phyloP scores from a whole-genome alignment of 495 filamentous ascomycete species.

The Lophiostoma macrostomum region DNA sequence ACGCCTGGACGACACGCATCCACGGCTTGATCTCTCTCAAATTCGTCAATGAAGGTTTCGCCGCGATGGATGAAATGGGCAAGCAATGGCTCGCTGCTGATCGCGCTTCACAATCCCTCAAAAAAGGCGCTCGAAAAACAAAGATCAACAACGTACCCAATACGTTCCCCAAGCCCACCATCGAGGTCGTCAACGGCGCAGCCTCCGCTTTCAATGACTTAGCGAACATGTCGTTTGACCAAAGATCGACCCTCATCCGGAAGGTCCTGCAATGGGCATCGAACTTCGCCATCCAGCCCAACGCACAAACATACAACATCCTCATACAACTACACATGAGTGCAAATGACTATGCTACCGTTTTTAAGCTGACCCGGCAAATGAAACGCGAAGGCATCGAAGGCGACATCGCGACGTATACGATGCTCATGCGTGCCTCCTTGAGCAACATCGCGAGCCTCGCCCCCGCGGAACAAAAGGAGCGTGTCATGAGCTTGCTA shows the following conservation, averaged over 20 bases:
- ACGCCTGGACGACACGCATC: slow-evolving; percentile 63
- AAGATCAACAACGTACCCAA: neutral
- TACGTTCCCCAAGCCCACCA: slow-evolving; percentile 51
- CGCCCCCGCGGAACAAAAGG: slow-evolving; percentile 39
- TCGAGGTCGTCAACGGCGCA: slow-evolving; percentile 60
- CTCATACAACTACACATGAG: slow-evolving; percentile 57
- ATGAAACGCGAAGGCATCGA: slow-evolving; percentile 49
- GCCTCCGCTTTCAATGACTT: slow-evolving; percentile 47
- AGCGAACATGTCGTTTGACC: slow-evolving; percentile 22
- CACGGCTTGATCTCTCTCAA: slow-evolving; percentile 53
- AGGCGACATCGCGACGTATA: slow-evolving; percentile 54
- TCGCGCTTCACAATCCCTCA: neutral
- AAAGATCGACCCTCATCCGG: slow-evolving; percentile 38
- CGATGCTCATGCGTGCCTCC: slow-evolving; percentile 52
- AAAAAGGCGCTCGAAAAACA: neutral
- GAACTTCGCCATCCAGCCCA: slow-evolving; percentile 54
- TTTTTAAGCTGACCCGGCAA: slow-evolving; percentile 45
- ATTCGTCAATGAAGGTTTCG: slow-evolving; percentile 49
- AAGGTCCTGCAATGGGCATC: slow-evolving; percentile 59
- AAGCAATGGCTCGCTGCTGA: slow-evolving; percentile 28
- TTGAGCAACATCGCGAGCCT: slow-evolving; percentile 39
- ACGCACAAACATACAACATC: slow-evolving; percentile 67
- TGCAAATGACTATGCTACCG: slow-evolving; percentile 39
- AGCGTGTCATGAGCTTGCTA: slow-evolving; percentile 46
- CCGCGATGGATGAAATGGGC: slow-evolving; percentile 60